A percentile compares a stretch with the other conserved stretches of the same genome.
phyloP scores from a whole-genome alignment of 1,284 basidiomycete species.

The Cystobasidium slooffiae region DNA sequence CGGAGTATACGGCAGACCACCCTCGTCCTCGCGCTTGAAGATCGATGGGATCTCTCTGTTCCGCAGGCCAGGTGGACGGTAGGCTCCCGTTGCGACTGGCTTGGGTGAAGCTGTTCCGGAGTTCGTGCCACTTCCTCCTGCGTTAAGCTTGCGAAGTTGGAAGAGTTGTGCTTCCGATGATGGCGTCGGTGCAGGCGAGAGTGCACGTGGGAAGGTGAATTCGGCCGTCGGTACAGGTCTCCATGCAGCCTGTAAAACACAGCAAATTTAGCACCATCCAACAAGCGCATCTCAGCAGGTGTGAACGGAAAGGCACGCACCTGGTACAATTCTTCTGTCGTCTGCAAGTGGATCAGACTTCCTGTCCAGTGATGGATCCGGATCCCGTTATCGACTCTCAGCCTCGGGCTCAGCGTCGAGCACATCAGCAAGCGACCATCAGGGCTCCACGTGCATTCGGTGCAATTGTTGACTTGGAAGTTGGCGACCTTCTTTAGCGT shows the following conservation, averaged over 20 bases:
- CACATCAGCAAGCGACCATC: slow-evolving; percentile 92
- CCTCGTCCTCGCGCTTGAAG: slow-evolving; percentile 87
- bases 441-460: slow-evolving; percentile 92
- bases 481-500: slow-evolving; percentile 79
- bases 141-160: neutral
- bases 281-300: neutral
- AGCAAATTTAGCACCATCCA: neutral
- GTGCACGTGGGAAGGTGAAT: slow-evolving; percentile 71
- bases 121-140: slow-evolving; percentile 43
- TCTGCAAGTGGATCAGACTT: slow-evolving; percentile 76
- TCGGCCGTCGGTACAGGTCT: slow-evolving; percentile 71
- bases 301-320: slow-evolving; percentile 44
- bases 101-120: slow-evolving; percentile 60
- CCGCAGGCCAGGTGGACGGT: slow-evolving; percentile 88
- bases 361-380: slow-evolving; percentile 95
- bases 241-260: slow-evolving; percentile 67
- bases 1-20: slow-evolving; percentile 60
- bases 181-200: slow-evolving; percentile 77
- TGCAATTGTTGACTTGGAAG: slow-evolving; percentile 91
- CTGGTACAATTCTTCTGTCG: slow-evolving; percentile 84
- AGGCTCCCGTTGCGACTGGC: slow-evolving; percentile 70
- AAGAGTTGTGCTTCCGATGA: slow-evolving; percentile 62
- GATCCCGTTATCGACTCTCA: slow-evolving; percentile 96
- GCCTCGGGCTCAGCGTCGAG: slow-evolving; percentile 87
- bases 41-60: slow-evolving; percentile 80